Evolutionary conservation across 192 early-diverging fungal genomes (phyloP), one percentile per base, ranked within the genome.

Genomic region (Podila clonocystis): DNA sequence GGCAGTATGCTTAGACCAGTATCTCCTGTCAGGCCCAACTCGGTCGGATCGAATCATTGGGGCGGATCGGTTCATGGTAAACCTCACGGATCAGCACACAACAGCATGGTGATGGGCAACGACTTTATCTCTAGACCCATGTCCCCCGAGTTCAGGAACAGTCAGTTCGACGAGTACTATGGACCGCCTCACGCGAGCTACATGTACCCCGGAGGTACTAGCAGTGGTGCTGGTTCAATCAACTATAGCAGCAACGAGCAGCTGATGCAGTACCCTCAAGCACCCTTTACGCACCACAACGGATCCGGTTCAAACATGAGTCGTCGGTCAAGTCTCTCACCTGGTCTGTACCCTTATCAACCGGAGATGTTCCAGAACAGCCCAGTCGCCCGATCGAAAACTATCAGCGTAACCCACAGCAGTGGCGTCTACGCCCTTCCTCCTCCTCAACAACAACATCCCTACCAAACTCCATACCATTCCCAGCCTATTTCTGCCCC

Each of bases 271-370:
- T 31, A 30, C 19, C 58, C 58, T 20, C 72, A 61, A 5, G 50
- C 34, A 36, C 72, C 20, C 1, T 19, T 19, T 26, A 41, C 36
- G 33, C 48, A 67, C 12, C 36, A 33, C 24, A 63, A 13, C 26
- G 49, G 52, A 1, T 62, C 67, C n/a, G 58, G 52, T 22, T 9
- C 13, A 1, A 66, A 60, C 55, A 17, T 67, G 20, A 63, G 49
- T 57, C 68, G 68, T 5, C 57, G 69, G 26, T 71, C 75, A 2
- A 78, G 75, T 34, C 75, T 67, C 48, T 78, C 75, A 0, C 64
- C 75, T 26, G 75, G 63, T 2, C 31, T 60, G 9, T 62, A 57
- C 33, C 58, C 58, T 22, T 58, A 33, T 9, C 9, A 50, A 19
- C 22, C 68, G 41, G n/a, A 19, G 17, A 26, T 9, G 3, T 13